A percentile compares a stretch with the other conserved stretches of the same genome.
Conservation (phyloP, 257 asterid genomes). For the Euphrasia confusa region DNA sequence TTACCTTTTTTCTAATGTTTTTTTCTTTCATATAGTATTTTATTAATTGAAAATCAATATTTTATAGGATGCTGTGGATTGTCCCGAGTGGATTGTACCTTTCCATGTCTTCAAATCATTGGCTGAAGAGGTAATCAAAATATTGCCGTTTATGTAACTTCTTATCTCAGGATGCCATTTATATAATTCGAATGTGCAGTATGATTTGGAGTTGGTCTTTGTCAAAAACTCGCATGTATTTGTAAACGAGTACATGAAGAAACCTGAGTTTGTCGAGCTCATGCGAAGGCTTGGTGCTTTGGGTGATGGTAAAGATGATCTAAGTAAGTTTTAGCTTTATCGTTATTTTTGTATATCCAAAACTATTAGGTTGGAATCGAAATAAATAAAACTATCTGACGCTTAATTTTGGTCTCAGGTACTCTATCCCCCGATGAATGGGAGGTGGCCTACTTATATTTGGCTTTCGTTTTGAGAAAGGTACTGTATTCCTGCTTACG, state of each 20-base stretch:
- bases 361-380: background rate
- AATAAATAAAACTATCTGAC: too few relatives aligned
- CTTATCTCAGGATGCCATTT: too few relatives aligned
- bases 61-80: conserved; percentile 94
- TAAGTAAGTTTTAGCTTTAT: conserved; percentile 38
- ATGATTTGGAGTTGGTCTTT: conserved; percentile 81
- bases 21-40: background rate
- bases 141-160: background rate
- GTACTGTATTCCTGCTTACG: conserved; percentile 22
- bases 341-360: background rate
- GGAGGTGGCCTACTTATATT: conserved; percentile 52
- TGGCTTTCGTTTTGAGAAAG: conserved; percentile 76
- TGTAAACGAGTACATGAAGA: conserved; percentile 88
- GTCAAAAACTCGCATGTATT: conserved; percentile 71
- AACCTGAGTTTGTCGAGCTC: conserved; percentile 77
- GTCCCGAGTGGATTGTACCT: conserved; percentile 98
- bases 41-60: background rate
- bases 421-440: conserved; percentile 60
- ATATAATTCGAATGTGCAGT: conserved; percentile 35
- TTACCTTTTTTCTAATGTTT: background rate
- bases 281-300: conserved; percentile 95
- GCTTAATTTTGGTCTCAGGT: background rate
- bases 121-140: conserved; percentile 76
- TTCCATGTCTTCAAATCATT: conserved; percentile 76
- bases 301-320: conserved; percentile 89